Evolutionary conservation across 2,329 filamentous ascomycete genomes (phyloP), one percentile per base, ranked within the genome.

Genomic region (Botrytis galanthina): DNA sequence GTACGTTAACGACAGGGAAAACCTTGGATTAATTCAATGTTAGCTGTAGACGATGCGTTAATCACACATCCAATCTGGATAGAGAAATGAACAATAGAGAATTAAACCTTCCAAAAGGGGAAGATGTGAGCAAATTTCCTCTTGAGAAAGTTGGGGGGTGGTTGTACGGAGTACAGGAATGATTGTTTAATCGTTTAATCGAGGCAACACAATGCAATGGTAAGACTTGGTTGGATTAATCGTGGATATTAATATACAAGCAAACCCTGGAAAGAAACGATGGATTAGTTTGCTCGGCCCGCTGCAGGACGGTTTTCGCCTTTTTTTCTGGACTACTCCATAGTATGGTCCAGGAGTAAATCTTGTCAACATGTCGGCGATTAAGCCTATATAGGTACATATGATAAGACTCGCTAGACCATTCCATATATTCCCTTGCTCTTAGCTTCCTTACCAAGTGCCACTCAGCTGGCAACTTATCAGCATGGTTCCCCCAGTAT

Each of bases 221-320:
- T 32, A 57, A 57, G 51, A 57, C 48, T 57, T 69, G 48, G 35
- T 69, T 69, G 66, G 48, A 57, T 44, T 14, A 57, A 57, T 12
- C 18, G n/a, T 42, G 42, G 6, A 57, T 54, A 9, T 68, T 54
- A 42, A 68, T 42, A 69, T 42, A 69, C 66, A 67, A 67, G 61
- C 26, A 67, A 42, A 20, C 35, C 57, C 57, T 62, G 48, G 26
- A 7, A 66, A 42, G 48, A 62, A 71, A 59, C 29, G 42, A 57
- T 71, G 67, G 51, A 70, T 68, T 74, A 78, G 75, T 59, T 73
- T 74, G 75, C 73, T 78, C 78, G 78, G 78, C 74, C 78, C 78
- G 78, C 76, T 79, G 78, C 78, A 79, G 76, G 75, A 78, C 74
- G 76, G 74, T 74, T 77, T 74, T 73, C 67, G 71, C 73, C 73